Evolutionary conservation across 2,329 filamentous ascomycete species (phyloP), one percentile per base, ranked within the genome.

Genomic region (Rhexocercosporidium sp.): DNA sequence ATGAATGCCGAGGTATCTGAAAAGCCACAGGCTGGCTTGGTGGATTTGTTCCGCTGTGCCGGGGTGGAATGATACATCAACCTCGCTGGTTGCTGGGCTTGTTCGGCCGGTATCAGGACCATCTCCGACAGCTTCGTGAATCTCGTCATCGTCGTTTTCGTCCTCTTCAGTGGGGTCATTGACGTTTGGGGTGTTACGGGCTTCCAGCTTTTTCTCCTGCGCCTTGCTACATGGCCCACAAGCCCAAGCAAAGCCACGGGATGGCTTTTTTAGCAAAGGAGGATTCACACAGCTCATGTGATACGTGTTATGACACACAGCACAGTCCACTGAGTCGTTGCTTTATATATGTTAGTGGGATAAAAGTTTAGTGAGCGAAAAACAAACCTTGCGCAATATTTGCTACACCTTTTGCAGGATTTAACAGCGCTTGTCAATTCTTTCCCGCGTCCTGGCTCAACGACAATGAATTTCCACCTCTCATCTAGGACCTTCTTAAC

Each of bases 251-350:
- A 99, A 99, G 46, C 96, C 96, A 79, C 96, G 91, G 56, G 95
- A 97, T 22, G 96, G 96, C 80, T 99, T 99, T 80, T 97, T 99
- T 62, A 94, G 86, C 70, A 99, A 81, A 44, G 94, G 93, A 47
- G 96, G 96, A 69, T 92, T 91, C 65, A 99, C 96, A 79, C 96
- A 99, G 76, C 94, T 93, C 95, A 99, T 98, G 82, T 99, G 96
- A 81, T 97, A 99, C 16, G 95, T 98, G 78, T 94, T 90, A 77
- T 90, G 88, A 80, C 96, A 99, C 64, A 97, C 94, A 53, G 95
- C 96, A 79, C 96, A 99, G 79, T 98, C 95, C 27, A 98, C 96
- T 46, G 96, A 98, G 81, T 98, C 93, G 78, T 92, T 91, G 76
- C 93, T 96, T 25, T 46, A 62, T 16, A 18, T 46, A 62, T 51